Base-by-base conservation (phyloP, 1,284 basidiomycete species). In the Ustilago esculenta region DNA sequence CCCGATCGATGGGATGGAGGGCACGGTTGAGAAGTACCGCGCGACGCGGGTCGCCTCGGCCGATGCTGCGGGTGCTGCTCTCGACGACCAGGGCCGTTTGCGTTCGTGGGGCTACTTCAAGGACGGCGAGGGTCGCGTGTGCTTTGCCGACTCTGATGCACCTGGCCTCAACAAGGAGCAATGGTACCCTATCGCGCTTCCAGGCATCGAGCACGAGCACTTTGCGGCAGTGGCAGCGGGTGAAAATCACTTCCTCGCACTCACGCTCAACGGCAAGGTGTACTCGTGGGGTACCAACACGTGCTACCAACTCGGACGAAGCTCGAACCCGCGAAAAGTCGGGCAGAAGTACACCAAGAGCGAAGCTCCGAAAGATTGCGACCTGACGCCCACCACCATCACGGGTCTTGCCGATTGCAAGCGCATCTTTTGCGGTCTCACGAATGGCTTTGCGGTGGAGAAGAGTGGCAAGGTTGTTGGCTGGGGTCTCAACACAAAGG, bases 371-470 rank as follows among this genome's bases (percentile, higher is more conserved):
- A 91, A 91, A 83, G 88, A 91, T 39, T 89, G 92, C 76, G 92
- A 90, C 42, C 89, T 91, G 0, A 86, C 87, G 25, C 94, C 93
- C 0, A 90, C 92, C 78, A 89, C 89, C 72, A 86, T 95, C 40
- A 51, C 55, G 3, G 74, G 73, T 42, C 85, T 96, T 15, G 87
- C 89, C 54, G 89, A 90, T 76, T 90, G 92, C 45, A 88, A 89
- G 17, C 84, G 85, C 37, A 85, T 96, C 65, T 92, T 91, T 7
- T 87, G 91, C 0, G 93, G 94, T 9, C 86, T 87, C 37, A 91
- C 89, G 82, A 90, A 92, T 81, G 93, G 92, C 0, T 96, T 95
- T 75, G 94, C 93, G 4, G 88, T 96, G 63, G 90, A 93, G 81
- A 87, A 89, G 65, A 84, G 86, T 20, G 94, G 92, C 33, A 87